Percentiles rank a stretch among this genome's conserved stretches.
Conservation (phyloP, 208 protist species). For the Leishmania tropica region DNA sequence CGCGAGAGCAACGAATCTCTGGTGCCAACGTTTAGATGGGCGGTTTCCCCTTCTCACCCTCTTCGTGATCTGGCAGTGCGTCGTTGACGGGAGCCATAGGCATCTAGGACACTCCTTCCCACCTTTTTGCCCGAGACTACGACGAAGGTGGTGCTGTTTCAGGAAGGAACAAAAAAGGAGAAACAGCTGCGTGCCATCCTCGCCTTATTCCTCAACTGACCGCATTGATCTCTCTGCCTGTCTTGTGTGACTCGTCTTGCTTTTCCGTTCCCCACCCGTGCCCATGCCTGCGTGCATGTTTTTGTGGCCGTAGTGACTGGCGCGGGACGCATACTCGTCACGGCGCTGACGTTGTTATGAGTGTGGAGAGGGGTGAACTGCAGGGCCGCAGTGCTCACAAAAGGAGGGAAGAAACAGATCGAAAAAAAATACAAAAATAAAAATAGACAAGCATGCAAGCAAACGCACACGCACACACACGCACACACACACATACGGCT, state of each 20-base stretch:
- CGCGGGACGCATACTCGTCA: no score
- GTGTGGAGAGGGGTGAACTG: not conserved
- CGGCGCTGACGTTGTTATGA: no score
- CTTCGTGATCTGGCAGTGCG: not conserved
- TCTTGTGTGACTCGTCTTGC: not conserved
- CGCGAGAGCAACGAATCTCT: not conserved
- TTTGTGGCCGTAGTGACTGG: not conserved
- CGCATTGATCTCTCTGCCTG: not conserved
- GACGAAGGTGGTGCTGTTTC: not conserved
- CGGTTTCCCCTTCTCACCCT: not conserved
- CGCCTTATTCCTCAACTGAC: not conserved
- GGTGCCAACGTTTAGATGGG: not conserved
- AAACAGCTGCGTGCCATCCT: not conserved
- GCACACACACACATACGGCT: no score
- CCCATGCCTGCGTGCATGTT: not conserved
- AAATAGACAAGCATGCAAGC: no score
- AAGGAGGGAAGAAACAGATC: not conserved
- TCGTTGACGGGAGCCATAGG: not conserved
- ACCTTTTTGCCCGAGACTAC: not conserved
- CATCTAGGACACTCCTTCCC: not conserved
- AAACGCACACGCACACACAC: no score
- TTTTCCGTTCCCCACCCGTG: not conserved
- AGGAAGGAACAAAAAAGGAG: not conserved
- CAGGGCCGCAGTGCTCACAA: not conserved
- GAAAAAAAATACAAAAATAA: not conserved